Conservation (phyloP, 345 rosid species). For the Chamaenerion angustifolium region DNA sequence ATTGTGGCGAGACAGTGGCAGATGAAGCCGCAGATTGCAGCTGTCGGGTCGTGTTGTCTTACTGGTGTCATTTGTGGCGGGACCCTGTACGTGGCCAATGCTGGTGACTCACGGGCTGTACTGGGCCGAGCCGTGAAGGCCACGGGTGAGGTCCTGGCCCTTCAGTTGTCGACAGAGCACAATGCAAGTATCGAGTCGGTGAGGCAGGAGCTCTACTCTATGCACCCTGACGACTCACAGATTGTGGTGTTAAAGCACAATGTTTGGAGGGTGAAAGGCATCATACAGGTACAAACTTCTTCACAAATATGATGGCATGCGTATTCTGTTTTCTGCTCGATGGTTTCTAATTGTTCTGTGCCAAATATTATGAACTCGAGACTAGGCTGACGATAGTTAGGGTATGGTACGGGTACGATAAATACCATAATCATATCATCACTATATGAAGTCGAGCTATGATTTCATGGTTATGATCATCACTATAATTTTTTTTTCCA, state of each 20-base stretch:
- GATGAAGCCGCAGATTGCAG: conserved; percentile 35
- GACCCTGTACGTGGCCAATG: conserved; percentile 33
- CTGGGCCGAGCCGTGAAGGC: conserved; percentile 33
- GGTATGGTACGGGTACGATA: no score
- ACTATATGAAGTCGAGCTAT: no score
- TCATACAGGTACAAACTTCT: conserved; percentile 25
- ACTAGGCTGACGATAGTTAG: no score
- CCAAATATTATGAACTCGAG: not conserved
- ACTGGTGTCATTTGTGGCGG: conserved; percentile 31
- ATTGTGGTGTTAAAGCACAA: conserved; percentile 39
- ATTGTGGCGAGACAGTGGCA: conserved; percentile 35
- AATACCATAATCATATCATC: no score
- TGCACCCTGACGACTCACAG: conserved; percentile 36
- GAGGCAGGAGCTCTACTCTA: conserved; percentile 26
- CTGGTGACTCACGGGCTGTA: conserved; percentile 44
- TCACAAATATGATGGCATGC: not conserved
- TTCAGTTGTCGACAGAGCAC: conserved; percentile 40
- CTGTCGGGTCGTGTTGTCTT: conserved; percentile 44
- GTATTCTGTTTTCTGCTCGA: not conserved
- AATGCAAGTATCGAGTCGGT: conserved; percentile 36
- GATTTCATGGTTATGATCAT: no score
- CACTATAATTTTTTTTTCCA: no score
- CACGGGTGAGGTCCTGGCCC: conserved; percentile 33
- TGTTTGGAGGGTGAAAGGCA: conserved; percentile 44
- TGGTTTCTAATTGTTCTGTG: not conserved